Conservation (phyloP, 2,329 filamentous ascomycete species). For the Claviceps paspali region DNA sequence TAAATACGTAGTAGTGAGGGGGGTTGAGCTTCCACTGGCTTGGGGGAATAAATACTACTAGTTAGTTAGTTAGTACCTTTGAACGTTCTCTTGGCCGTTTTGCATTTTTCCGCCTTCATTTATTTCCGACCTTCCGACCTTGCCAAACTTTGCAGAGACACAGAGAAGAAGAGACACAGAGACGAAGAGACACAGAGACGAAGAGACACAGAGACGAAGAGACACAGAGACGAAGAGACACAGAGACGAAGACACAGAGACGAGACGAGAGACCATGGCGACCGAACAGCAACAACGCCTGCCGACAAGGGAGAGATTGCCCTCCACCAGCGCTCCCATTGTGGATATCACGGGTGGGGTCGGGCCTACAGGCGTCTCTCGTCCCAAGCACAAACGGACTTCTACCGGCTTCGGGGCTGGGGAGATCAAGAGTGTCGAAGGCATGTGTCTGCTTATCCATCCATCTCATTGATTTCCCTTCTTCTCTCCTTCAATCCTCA, state of each 20-base stretch:
- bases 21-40: too few species aligned
- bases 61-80: too few species aligned
- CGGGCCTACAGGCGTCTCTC: constrained; percentile 66
- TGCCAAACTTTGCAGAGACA: too few species aligned
- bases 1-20: too few species aligned
- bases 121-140: too few species aligned
- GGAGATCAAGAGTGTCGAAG: constrained; percentile 90
- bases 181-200: not conserved
- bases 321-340: constrained; percentile 69
- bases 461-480: too few species aligned
- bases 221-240: too few species aligned
- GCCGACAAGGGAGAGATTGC: constrained; percentile 57
- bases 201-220: constrained; percentile 16
- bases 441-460: constrained; percentile 26
- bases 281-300: constrained; percentile 22
- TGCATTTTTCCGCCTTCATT: too few species aligned
- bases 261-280: constrained; percentile 14
- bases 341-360: constrained; percentile 75
- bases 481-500: too few species aligned
- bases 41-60: too few species aligned
- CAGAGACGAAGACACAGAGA: not conserved
- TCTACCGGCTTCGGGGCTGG: constrained; percentile 79
- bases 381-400: constrained; percentile 96
- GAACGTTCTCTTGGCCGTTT: too few species aligned
- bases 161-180: too few species aligned